Percentiles rank a stretch among this genome's conserved stretches.
Evolutionary conservation across 495 filamentous ascomycete species (phyloP).

Genomic region (Talaromyces borbonicus): DNA sequence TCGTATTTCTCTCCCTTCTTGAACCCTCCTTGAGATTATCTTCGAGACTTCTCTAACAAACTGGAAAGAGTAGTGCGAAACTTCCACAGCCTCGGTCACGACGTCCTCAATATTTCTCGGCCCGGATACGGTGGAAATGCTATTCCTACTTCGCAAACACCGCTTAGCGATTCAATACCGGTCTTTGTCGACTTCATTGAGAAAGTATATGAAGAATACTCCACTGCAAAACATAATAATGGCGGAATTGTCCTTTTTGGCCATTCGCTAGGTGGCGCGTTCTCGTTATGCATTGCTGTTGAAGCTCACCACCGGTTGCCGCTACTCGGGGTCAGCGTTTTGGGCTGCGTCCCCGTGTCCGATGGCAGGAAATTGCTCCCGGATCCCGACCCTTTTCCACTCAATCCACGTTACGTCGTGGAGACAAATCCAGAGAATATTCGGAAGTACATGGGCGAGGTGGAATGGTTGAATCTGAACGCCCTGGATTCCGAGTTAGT

Average conservation of each 20-base stretch:
- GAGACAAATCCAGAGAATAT: conserved; percentile 5
- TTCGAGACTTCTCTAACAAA: neutral
- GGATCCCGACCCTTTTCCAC: neutral
- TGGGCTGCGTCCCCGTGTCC: neutral
- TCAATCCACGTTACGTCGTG: neutral
- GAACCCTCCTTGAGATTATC: neutral
- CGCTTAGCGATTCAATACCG: conserved; percentile 5
- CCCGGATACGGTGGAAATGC: conserved; percentile 9
- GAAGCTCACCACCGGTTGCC: conserved; percentile 12
- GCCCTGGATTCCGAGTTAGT: neutral
- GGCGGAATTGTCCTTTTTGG: conserved; percentile 12
- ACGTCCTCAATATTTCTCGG: conserved; percentile 12
- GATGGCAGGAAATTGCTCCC: neutral
- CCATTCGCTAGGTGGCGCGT: conserved; percentile 9
- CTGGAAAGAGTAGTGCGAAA: neutral
- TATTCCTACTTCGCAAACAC: conserved; percentile 7
- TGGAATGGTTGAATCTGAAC: conserved; percentile 4
- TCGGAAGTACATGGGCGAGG: conserved; percentile 5
- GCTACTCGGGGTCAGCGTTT: conserved; percentile 9
- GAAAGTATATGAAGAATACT: conserved; percentile 4
- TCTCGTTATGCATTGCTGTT: conserved; percentile 12
- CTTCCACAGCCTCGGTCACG: conserved; percentile 9
- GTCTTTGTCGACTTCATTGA: conserved; percentile 9
- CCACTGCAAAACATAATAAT: neutral
- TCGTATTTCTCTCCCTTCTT: neutral